These are phyloP conservation scores for Cornus suecica DNA, from an alignment of 148 eudicot genomes.

Conservation along the genomic window DNA sequence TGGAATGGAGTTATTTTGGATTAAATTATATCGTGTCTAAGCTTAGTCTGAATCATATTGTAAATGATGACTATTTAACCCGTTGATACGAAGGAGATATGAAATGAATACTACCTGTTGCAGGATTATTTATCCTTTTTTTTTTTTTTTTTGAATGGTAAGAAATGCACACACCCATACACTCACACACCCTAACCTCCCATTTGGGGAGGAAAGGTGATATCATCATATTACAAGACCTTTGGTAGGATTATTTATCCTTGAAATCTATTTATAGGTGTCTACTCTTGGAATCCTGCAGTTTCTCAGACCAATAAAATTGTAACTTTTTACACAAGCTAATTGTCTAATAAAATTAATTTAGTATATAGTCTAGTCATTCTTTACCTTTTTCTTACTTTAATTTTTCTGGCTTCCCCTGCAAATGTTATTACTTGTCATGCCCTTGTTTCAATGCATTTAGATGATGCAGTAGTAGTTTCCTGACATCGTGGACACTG, in stretches of 20 bases:
- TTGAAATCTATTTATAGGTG: not conserved
- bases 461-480: too few relatives aligned
- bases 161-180: too few relatives aligned
- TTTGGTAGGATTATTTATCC: not conserved
- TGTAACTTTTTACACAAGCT: not conserved
- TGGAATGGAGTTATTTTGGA: constrained; percentile 6
- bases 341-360: not conserved
- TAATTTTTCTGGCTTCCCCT: too few relatives aligned
- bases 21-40: not conserved
- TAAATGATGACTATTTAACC: not conserved
- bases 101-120: not conserved
- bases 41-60: not conserved
- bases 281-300: not conserved
- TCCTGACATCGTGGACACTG: too few relatives aligned
- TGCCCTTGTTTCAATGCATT: too few relatives aligned
- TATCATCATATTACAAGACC: too few relatives aligned
- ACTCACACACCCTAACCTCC: too few relatives aligned
- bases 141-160: too few relatives aligned
- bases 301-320: not conserved
- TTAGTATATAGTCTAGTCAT: not conserved
- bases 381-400: too few relatives aligned
- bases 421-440: too few relatives aligned
- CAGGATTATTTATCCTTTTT: not conserved
- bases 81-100: not conserved
- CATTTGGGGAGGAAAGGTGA: too few relatives aligned